Base-by-base conservation (phyloP, 2,329 filamentous ascomycete species). In the Ceratocystis lukuohia region DNA sequence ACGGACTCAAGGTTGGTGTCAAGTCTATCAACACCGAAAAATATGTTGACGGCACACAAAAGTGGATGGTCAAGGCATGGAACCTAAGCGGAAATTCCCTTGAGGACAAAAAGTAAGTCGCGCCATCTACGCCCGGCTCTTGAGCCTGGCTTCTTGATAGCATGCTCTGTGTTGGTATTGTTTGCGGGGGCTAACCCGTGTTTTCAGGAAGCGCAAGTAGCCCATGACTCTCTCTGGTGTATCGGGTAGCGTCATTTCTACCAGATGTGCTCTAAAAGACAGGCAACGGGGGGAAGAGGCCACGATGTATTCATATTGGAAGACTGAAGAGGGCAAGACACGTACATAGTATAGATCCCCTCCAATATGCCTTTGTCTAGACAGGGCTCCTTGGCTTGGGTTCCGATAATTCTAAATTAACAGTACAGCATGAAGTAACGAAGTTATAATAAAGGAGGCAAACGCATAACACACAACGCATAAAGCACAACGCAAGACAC, bases 21-120 rank as follows among this genome's bases (percentile, higher is more conserved):
- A 88, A 86, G 76, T 80, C 89, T 68, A 75, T 88, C 62, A 80
- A 81, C 70, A 81, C 82, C 65, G 88, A 91, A 76, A 83, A 82
- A 61, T 89, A 90, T 73, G 83, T 89, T 71, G 88, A 91, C 71
- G 80, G 79, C 71, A 91, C 88, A 20, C 88, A 92, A 77, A 84
- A 80, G 70, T 84, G 80, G 75, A 76, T 87, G 65, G 84, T 87
- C 67, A 86, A 85, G 75, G 84, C 84, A 1, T 87, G 84, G 84
- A 85, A 86, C 71, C 72, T 85, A 66, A 78, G 78, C 69, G 76
- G 75, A 30, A 71, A 74, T 64, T 69, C 72, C 50, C 71, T 72
- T 20, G 70, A 71, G 30, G 71, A 70, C 5, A 69, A 70, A 46
- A 75, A 74, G 68, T 68, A 48, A 61, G 64, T 68, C 20, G 15